Percentiles rank a stretch among this genome's conserved stretches.
phyloP scores from a whole-genome alignment of 2,329 filamentous ascomycete genomes.

The Trichophyton simii region DNA sequence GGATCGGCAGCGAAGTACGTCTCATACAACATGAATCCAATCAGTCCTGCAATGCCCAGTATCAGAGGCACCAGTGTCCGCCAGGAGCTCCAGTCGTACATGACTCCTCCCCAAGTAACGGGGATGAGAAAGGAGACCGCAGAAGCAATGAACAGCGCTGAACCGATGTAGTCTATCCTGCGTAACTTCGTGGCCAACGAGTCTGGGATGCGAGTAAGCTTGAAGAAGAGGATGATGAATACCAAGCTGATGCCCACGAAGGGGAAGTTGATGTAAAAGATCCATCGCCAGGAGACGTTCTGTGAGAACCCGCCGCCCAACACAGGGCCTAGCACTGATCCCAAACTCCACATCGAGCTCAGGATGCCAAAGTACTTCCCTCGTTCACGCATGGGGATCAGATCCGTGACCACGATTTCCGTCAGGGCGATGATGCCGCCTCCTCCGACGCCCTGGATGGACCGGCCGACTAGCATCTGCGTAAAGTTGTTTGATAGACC shows the following conservation, averaged over 20 bases:
- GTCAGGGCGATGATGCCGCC: conserved; percentile 34
- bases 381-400: conserved; percentile 31
- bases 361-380: conserved; percentile 31
- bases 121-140: conserved; percentile 49
- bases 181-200: conserved; percentile 38
- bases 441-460: conserved; percentile 35
- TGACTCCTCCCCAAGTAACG: conserved; percentile 52
- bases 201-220: conserved; percentile 38
- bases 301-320: conserved; percentile 32
- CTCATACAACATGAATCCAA: conserved; percentile 45
- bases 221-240: conserved; percentile 42
- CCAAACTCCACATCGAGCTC: conserved; percentile 30
- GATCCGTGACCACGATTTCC: conserved; percentile 34
- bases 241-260: conserved; percentile 40
- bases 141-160: conserved; percentile 47
- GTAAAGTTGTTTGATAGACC: conserved; percentile 32
- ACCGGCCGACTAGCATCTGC: conserved; percentile 35
- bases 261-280: conserved; percentile 54
- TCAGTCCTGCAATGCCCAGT: conserved; percentile 41
- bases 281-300: conserved; percentile 39
- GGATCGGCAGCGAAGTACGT: conserved; percentile 39
- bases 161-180: conserved; percentile 52
- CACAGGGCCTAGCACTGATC: conserved; percentile 30
- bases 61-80: conserved; percentile 50
- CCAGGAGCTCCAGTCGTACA: conserved; percentile 53